Evolutionary conservation across 805 yeast species (phyloP), one percentile per base, ranked within the genome.

Genomic region (Myxozyma monticola): DNA sequence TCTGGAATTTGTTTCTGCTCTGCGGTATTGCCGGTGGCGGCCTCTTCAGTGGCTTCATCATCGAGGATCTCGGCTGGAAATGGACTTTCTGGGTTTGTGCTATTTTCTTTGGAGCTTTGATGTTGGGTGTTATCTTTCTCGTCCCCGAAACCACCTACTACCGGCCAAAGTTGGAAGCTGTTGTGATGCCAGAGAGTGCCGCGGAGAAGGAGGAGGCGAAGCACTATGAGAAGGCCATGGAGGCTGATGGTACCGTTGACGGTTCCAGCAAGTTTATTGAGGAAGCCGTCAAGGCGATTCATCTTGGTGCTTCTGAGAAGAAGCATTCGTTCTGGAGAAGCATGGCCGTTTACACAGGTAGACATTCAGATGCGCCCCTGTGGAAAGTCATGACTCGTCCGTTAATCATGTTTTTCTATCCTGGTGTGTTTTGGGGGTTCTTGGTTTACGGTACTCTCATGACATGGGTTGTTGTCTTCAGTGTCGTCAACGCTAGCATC

Each of bases 81-180:
- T 81, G 85, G 85, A 66, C 80, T 30, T 81, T 76, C 61, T 81
- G 83, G 81, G 75, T 80, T 31, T 65, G 77, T 37, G 68, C 81
- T 10, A 79, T 80, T 31, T 71, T 80, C 48, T 69, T 77, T 12
- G 84, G 79, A 0, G 61, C 69, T 34, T 68, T 72, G 56, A 67
- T 78, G 29, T 58, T 74, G 1, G 63, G 74, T 25, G 74, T 78
- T 10, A 74, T 72, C 49, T 60, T 80, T 10, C 80, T 79, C 61
- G 84, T 79, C 18, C 85, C 85, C 2, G 85, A 81, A 49, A 81
- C 85, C 1, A 81, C 77, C 65, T 80, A 83, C 82, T 79, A 76
- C 51, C 69, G 85, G 49, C 62, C 76, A 0, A 81, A 33, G 8
- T 21, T 39, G 22, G 42, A 39, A 10, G 17, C 29, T 14, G 18